Conservation (phyloP, 805 yeast species). For the Candida ascalaphidarum region DNA sequence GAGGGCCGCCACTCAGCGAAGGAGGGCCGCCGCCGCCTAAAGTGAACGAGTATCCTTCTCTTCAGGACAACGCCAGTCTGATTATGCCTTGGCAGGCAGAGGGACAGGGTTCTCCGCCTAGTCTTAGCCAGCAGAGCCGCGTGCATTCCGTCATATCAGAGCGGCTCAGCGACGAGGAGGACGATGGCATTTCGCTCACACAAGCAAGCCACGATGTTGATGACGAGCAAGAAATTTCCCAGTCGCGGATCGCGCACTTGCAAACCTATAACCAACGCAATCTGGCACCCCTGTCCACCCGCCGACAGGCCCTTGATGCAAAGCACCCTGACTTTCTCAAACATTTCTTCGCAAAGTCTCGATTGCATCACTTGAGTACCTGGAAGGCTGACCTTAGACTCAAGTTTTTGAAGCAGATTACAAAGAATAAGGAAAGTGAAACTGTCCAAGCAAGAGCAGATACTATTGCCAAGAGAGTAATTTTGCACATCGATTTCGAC, state of each 20-base stretch:
- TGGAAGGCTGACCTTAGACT: conserved; percentile 75
- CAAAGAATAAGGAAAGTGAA: conserved; percentile 5
- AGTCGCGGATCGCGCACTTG: not conserved
- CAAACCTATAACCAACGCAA: too few species aligned
- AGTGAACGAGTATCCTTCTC: too few species aligned
- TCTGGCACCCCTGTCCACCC: too few species aligned
- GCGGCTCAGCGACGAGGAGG: not conserved
- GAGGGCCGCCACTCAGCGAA: too few species aligned
- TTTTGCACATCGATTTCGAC: conserved; percentile 86
- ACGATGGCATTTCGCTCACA: not conserved
- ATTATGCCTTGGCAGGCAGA: too few species aligned
- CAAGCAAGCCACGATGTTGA: not conserved
- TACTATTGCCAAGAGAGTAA: conserved; percentile 12
- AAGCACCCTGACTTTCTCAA: conserved; percentile 68
- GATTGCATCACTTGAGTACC: conserved; percentile 80
- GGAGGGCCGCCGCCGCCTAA: too few species aligned
- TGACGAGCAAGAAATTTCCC: not conserved
- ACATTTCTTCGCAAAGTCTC: conserved; percentile 68
- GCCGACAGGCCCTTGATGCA: conserved; percentile 53
- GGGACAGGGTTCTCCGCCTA: too few species aligned
- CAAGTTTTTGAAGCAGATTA: conserved; percentile 45
- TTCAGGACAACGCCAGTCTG: too few species aligned
- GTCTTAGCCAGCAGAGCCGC: too few species aligned
- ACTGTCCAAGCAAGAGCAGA: conserved; percentile 2
- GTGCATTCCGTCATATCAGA: too few species aligned